phyloP scores from a whole-genome alignment of 208 protist genomes.

The Wallacemonas sp. region DNA sequence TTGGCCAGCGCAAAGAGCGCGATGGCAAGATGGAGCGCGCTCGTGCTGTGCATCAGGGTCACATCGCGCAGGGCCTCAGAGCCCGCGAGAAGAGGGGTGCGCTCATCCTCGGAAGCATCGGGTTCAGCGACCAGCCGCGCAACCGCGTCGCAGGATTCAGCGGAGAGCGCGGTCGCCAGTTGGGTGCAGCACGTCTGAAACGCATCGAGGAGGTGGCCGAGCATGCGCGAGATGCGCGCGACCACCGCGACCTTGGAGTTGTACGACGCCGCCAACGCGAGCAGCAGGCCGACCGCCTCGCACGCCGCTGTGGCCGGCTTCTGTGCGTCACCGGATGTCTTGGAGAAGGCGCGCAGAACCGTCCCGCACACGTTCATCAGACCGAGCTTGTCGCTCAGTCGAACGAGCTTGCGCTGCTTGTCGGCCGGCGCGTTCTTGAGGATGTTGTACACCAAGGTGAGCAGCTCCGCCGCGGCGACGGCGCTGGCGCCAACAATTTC shows the following conservation, averaged over 20 bases:
- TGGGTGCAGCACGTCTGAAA: neutral
- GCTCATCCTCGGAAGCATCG: neutral
- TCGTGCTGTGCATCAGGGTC: neutral
- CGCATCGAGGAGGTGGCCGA: neutral
- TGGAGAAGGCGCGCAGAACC: conserved; percentile 9
- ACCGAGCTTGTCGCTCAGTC: conserved; percentile 50
- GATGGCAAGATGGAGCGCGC: conserved; percentile 32
- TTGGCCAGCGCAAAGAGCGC: conserved; percentile 23
- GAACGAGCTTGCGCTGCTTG: conserved; percentile 40
- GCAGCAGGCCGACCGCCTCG: conserved; percentile 47
- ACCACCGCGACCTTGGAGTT: conserved; percentile 34
- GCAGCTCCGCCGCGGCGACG: conserved; percentile 35
- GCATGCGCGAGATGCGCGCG: conserved; percentile 38
- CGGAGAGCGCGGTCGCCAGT: neutral
- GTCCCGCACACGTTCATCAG: conserved; percentile 32
- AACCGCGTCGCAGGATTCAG: neutral
- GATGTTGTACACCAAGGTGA: conserved; percentile 78
- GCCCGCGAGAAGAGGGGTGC: neutral
- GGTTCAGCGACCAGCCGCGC: neutral
- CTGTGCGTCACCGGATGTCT: neutral
- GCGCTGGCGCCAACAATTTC: conserved; percentile 39
- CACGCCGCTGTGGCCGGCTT: conserved; percentile 17
- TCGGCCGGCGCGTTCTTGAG: conserved; percentile 36
- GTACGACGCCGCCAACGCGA: conserved; percentile 35
- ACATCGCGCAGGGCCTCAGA: neutral